Base-by-base conservation (phyloP, 2,329 filamentous ascomycete species). In the Xylariaceae sp. region DNA sequence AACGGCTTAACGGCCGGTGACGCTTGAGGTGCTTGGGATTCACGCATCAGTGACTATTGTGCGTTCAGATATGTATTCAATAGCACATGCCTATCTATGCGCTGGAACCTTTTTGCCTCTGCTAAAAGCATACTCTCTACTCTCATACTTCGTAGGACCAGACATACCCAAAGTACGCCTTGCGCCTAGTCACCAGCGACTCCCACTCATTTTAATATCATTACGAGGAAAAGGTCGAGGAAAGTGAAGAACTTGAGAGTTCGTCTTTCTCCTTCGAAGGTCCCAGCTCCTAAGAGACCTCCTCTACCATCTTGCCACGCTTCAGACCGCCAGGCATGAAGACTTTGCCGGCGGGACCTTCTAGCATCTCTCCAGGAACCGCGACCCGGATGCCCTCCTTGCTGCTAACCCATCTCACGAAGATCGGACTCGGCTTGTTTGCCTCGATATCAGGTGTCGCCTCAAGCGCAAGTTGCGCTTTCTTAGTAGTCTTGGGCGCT, bases 321-420 rank as follows among this genome's bases (percentile, higher is more conserved):
- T 52, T 51, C 32, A 65, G 43, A 33, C 60, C 59, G 24, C 60
- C 56, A 15, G 53, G 49, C 3, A 58, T 61, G 55, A 89, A 86
- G 4, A 85, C 60, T 26, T 61, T 67, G 3, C 85, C 85, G 0
- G 71, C 68, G 0, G 85, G 84, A 0, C 74, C 74, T 9, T 72
- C 71, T 19, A 89, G 58, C 69, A 88, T 82, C 55, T 87, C 84
- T 4, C 76, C 72, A 0, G 86, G 82, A 9, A 89, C 77, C 18
- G 73, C 79, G 7, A 90, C 64, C 3, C 70, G 65, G 46, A 71
- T 79, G 9, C 86, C 85, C 16, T 76, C 70, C 55, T 77, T 79
- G 55, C 68, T 85, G 63, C 79, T 87, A 39, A 86, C 69, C 78
- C 85, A 90, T 43, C 87, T 76, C 17, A 87, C 71, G 49, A 84